These are phyloP conservation scores for Irpex rosettiformis DNA, from an alignment of 1,284 basidiomycete species.

Conservation along the genomic window DNA sequence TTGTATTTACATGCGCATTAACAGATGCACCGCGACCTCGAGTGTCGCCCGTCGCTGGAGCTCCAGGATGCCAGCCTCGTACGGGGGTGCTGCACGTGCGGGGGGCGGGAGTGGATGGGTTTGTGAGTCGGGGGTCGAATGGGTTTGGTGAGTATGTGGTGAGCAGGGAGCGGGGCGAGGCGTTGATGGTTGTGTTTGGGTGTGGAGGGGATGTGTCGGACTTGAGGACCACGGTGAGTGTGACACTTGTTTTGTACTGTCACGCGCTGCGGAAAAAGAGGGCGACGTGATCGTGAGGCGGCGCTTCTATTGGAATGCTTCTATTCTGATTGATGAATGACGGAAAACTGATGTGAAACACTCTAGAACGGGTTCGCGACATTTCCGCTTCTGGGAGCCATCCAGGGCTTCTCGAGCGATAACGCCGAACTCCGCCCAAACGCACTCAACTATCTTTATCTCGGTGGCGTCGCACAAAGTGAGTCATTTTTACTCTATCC, in stretches of 20 bases:
- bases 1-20: background rate
- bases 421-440: slow-evolving; percentile 5
- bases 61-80: background rate
- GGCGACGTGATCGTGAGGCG: background rate
- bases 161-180: background rate
- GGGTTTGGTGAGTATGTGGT: background rate
- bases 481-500: background rate
- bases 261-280: background rate
- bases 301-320: background rate
- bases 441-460: slow-evolving; percentile 16
- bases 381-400: slow-evolving; percentile 13
- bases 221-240: background rate
- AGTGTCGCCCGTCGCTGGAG: background rate
- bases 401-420: slow-evolving; percentile 14
- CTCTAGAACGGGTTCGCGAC: slow-evolving; percentile 14
- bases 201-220: background rate
- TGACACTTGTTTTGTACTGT: background rate
- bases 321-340: background rate
- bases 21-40: background rate
- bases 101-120: background rate
- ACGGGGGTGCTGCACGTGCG: background rate
- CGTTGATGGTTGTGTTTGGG: background rate
- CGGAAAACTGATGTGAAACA: background rate
- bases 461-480: slow-evolving; percentile 16
- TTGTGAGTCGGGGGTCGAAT: background rate